Base-by-base conservation (phyloP, 768 basidiomycete species). In the Paxillus involutus region DNA sequence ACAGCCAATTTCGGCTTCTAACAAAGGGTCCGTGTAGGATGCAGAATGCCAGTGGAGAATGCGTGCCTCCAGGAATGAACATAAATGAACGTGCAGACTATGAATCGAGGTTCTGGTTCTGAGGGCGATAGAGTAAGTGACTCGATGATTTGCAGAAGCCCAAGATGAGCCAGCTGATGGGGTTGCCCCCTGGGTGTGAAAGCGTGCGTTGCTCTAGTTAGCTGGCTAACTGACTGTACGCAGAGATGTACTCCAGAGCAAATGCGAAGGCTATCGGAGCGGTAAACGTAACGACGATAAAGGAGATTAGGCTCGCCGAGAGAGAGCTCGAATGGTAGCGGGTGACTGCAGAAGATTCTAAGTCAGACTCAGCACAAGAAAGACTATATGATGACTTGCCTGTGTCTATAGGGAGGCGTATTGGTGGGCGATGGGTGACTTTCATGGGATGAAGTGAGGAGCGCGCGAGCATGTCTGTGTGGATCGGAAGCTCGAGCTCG, bases 381-480 rank as follows among this genome's bases (percentile, higher is more conserved):
- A 44, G 33, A 44, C 8, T 17, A 29, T n/a, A 9, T 10, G 3
- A n/a, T 9, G 42, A 61, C 65, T 39, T 63, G 30, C 67, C 65
- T 49, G 26, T 46, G 32, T 50, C 5, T 16, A 54, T 47, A 26
- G 57, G 46, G 32, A 54, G 44, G 14, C 59, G 59, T 5, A 53
- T 39, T 6, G 68, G 56, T 12, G 65, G 57, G 33, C 60, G 65
- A 40, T 63, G 64, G 33, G 62, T 68, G 44, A 62, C 55, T 37
- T 68, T 66, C 30, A 59, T 61, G 21, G 70, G 68, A 47, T 68
- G 64, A 8, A 60, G 51, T 0, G 51, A 35, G 1, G 70, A 70
- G 19, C 42, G 46, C 16, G 63, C 32, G 37, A 71, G 56, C 19
- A 63, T 51, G 30, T 66, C 58, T 21, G 58, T 51, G 24, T 70